Conservation (phyloP, 2,329 filamentous ascomycete species). For the Fusarium sp. region DNA sequence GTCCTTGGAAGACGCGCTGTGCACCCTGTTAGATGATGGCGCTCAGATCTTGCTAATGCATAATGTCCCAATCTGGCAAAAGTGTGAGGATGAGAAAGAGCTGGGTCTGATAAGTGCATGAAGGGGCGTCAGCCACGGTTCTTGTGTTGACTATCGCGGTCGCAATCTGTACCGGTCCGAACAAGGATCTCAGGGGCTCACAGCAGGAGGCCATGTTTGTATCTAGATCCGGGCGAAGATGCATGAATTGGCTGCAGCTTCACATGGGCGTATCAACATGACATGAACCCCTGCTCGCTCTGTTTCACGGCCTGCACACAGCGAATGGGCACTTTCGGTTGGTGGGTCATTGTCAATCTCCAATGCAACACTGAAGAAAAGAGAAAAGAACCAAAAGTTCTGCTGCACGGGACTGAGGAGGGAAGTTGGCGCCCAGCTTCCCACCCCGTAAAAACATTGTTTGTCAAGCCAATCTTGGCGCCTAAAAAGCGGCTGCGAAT, state of each 20-base stretch:
- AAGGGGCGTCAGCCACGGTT: neutral
- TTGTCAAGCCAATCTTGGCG: neutral
- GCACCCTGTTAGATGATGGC: neutral
- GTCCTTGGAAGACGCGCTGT: neutral
- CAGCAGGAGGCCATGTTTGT: slow-evolving; percentile 2
- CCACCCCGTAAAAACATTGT: neutral
- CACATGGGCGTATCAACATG: neutral
- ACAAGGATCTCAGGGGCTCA: neutral
- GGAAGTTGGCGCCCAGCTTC: neutral
- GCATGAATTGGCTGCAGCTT: neutral
- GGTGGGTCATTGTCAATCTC: neutral
- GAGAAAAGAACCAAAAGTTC: slow-evolving; percentile 9
- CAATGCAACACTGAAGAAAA: neutral
- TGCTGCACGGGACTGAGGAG: neutral
- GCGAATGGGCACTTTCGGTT: neutral
- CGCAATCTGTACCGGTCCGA: neutral
- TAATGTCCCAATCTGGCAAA: slow-evolving; percentile 3
- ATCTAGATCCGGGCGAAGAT: slow-evolving; percentile 8
- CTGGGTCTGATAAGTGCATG: neutral
- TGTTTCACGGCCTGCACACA: neutral
- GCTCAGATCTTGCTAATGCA: slow-evolving; percentile 12
- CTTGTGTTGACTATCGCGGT: neutral
- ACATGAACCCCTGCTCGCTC: neutral
- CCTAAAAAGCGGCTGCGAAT: neutral
- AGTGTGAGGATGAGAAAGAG: neutral